Percentiles rank a stretch among this genome's conserved stretches.
Evolutionary conservation across 805 yeast species (phyloP).

Genomic region (Sugiyamaella marilandica): DNA sequence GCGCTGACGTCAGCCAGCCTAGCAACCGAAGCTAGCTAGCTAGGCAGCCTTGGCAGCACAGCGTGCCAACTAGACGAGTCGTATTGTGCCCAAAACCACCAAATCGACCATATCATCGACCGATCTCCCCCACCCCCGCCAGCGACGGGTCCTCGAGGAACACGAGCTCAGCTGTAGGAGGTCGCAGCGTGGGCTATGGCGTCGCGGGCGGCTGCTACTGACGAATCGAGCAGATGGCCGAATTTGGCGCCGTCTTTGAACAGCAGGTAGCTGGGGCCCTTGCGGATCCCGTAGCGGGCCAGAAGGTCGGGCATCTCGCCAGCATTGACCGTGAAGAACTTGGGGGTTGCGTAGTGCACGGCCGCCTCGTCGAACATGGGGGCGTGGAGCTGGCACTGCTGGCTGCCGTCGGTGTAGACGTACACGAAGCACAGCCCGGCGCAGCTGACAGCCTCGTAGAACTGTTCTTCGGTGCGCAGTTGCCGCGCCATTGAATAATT

Average conservation of each 20-base stretch:
- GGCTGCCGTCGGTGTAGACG: background rate
- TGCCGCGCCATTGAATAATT: background rate
- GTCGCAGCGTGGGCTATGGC: background rate
- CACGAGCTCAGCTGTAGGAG: background rate
- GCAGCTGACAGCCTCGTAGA: background rate
- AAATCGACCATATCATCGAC: no score
- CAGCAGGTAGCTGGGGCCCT: constrained; percentile 5
- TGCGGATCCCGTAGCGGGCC: background rate
- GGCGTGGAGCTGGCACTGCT: background rate
- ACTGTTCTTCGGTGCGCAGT: background rate
- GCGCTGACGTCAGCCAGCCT: no score
- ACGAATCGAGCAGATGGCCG: constrained; percentile 4
- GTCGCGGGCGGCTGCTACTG: background rate
- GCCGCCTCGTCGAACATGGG: constrained; percentile 6
- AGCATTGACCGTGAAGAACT: background rate
- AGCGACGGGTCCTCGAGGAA: no score
- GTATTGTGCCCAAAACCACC: no score
- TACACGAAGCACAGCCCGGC: constrained; percentile 2
- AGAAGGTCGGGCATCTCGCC: constrained; percentile 2
- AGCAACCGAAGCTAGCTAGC: no score
- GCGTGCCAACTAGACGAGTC: no score
- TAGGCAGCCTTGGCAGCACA: no score
- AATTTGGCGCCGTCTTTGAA: constrained; percentile 7
- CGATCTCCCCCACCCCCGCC: no score
- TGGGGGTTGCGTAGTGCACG: background rate